phyloP scores from a whole-genome alignment of 2,329 filamentous ascomycete genomes.

The Penicillium griseofulvum region DNA sequence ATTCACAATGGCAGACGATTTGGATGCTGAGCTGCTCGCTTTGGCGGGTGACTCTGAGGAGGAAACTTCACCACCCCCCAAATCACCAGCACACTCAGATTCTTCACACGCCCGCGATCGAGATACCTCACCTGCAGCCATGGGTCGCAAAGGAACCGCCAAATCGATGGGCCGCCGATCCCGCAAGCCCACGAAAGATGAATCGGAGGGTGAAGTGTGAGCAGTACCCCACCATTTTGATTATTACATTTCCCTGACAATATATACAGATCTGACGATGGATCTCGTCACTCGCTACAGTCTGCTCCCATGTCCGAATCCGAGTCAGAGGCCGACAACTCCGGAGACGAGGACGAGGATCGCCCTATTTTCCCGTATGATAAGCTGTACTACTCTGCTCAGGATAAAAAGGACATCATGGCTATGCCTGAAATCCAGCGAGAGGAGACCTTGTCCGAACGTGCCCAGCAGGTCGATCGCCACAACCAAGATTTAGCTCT shows the following conservation, averaged over 20 bases:
- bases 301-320: constrained; percentile 91
- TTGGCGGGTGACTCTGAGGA: constrained; percentile 70
- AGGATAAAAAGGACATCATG: constrained; percentile 77
- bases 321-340: constrained; percentile 69
- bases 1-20: constrained; percentile 68
- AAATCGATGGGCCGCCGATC: constrained; percentile 36
- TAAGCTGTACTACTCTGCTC: constrained; percentile 72
- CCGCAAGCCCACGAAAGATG: constrained; percentile 57
- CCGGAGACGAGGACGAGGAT: constrained; percentile 47
- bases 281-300: constrained; percentile 68
- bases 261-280: constrained; percentile 62
- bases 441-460: constrained; percentile 85
- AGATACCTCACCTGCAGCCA: constrained; percentile 35
- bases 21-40: constrained; percentile 91
- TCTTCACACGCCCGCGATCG: constrained; percentile 50
- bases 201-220: constrained; percentile 83
- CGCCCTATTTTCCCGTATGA: constrained; percentile 74
- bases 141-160: constrained; percentile 49
- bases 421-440: constrained; percentile 85
- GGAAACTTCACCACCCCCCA: constrained; percentile 52
- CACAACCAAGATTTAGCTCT: constrained; percentile 79
- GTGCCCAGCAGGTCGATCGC: constrained; percentile 76
- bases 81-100: constrained; percentile 53
- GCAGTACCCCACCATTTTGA: constrained; percentile 37
- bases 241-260: constrained; percentile 1